Percentiles rank a stretch among this genome's conserved stretches.
Evolutionary conservation across 106 monocot genomes (phyloP).

Genomic region (Narthecium ossifragum): DNA sequence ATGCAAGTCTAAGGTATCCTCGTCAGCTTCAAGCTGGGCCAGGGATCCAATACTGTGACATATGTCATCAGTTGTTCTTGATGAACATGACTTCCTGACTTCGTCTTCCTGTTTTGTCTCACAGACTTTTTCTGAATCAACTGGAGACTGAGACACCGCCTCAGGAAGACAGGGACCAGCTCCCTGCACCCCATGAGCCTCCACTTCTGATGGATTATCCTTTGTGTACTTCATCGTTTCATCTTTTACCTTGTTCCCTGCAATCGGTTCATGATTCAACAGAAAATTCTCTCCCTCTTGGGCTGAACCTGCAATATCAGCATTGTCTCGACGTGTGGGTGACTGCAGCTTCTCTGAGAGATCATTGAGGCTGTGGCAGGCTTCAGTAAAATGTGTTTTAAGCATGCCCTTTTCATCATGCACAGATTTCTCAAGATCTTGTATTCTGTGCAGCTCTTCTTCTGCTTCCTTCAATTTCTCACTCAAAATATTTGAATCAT

Average conservation of each 20-base stretch:
- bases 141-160: background rate
- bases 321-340: background rate
- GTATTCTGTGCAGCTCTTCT: constrained; percentile 14
- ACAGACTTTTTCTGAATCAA: background rate
- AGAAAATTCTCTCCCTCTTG: background rate
- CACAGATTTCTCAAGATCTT: constrained; percentile 17
- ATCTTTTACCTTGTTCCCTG: too few species aligned
- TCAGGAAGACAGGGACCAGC: background rate
- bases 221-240: too few species aligned
- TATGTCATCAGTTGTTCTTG: background rate
- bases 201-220: too few species aligned
- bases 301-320: background rate
- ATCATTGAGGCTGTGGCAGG: constrained; percentile 7
- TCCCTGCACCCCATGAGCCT: background rate
- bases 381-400: constrained; percentile 10
- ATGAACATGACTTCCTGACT: background rate
- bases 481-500: background rate
- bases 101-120: background rate
- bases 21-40: constrained; percentile 1
- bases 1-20: constrained; percentile 17
- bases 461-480: constrained; percentile 18
- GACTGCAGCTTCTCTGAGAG: constrained; percentile 10
- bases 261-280: too few species aligned
- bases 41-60: background rate
- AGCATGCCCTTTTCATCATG: constrained; percentile 12